Evolutionary conservation across 805 yeast species (phyloP).

Genomic region (Sugiyamaella lignohabitans): DNA sequence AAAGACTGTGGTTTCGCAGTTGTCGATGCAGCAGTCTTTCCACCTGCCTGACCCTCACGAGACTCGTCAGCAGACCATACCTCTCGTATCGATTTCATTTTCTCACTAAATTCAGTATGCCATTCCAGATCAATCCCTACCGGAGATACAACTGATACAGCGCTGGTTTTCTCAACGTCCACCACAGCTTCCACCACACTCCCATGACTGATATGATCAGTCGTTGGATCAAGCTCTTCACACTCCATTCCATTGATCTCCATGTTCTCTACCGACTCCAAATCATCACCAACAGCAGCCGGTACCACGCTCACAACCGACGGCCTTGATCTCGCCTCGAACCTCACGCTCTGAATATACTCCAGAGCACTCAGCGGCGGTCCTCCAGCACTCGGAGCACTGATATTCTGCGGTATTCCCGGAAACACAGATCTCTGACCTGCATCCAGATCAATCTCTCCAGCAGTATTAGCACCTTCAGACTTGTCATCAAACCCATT

Average conservation of each 20-base stretch:
- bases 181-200: neutral
- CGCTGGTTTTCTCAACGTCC: neutral
- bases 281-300: neutral
- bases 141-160: neutral
- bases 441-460: neutral
- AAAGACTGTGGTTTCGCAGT: neutral
- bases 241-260: too few species aligned
- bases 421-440: constrained; percentile 2
- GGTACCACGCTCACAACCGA: neutral
- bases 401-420: neutral
- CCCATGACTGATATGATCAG: too few species aligned
- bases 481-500: neutral
- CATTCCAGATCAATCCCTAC: neutral
- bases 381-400: neutral
- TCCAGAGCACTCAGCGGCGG: constrained; percentile 16
- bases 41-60: neutral
- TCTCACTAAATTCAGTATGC: neutral
- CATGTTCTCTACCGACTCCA: neutral
- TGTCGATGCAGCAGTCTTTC: neutral
- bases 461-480: too few species aligned
- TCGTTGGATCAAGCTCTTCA: too few species aligned
- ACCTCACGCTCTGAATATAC: constrained; percentile 10
- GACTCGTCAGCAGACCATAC: too few species aligned
- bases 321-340: constrained; percentile 14
- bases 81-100: neutral